Evolutionary conservation across 176 grass and related monocot species (phyloP).

Genomic region (Bonia amplexicaulis): DNA sequence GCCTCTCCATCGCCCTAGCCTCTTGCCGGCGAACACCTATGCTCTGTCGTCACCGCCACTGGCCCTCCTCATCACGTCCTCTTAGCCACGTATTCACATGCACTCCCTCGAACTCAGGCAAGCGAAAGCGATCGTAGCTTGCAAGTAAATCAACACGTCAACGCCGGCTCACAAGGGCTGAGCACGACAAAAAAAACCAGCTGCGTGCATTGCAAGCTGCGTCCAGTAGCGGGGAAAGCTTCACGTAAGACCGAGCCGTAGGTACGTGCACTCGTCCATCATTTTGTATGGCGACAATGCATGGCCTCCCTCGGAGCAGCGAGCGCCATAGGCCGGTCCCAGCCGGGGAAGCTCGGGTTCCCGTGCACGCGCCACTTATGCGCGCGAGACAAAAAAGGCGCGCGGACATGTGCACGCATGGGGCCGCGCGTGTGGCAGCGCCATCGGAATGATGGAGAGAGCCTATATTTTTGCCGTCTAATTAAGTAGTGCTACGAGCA

Average conservation of each 20-base stretch:
- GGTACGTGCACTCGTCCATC: background rate
- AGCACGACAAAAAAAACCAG: too few relatives aligned
- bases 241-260: background rate
- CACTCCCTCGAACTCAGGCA: background rate
- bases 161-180: too few relatives aligned
- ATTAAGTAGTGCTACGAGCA: background rate
- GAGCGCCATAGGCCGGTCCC: background rate
- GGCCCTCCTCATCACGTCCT: too few relatives aligned
- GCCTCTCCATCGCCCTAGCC: too few relatives aligned
- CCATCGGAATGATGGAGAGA: slow-evolving; percentile 56
- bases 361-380: slow-evolving; percentile 7
- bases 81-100: too few relatives aligned
- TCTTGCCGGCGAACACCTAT: too few relatives aligned
- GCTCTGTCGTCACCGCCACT: accelerated
- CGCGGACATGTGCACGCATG: slow-evolving; percentile 59
- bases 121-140: background rate
- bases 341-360: background rate
- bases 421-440: slow-evolving; percentile 33
- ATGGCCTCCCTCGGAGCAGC: background rate
- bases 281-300: slow-evolving; percentile 10
- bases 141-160: background rate
- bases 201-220: too few relatives aligned
- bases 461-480: background rate
- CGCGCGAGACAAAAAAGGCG: slow-evolving; percentile 48
- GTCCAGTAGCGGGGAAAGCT: too few relatives aligned